A percentile compares a stretch with the other conserved stretches of the same genome.
Conservation (phyloP, 148 eudicot genomes). For the Silene latifolia region DNA sequence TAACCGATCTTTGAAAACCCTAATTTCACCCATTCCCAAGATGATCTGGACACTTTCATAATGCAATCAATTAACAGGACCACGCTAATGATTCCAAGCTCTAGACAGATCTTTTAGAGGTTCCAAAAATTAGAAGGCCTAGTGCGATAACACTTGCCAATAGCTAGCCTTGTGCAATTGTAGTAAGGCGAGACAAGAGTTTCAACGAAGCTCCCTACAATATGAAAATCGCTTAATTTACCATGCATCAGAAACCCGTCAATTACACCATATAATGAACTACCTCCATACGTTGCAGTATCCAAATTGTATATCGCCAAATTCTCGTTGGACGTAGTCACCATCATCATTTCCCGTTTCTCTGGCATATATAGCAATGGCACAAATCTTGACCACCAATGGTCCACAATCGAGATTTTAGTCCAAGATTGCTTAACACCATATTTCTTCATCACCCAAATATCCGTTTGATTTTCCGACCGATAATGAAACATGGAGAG, state of each 20-base stretch:
- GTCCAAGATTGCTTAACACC: slow-evolving; percentile 9
- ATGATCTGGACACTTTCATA: no score
- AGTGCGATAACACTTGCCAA: no score
- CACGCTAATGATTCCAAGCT: no score
- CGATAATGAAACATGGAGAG: neutral
- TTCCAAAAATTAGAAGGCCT: no score
- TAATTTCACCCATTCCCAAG: slow-evolving; percentile 26
- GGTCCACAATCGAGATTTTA: neutral
- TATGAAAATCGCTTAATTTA: neutral
- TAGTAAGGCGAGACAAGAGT: slow-evolving; percentile 14
- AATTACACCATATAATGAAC: neutral
- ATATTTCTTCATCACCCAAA: slow-evolving; percentile 19
- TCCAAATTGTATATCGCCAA: slow-evolving; percentile 1
- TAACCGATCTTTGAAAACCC: slow-evolving; percentile 17
- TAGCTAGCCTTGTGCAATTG: neutral
- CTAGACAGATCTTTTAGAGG: no score
- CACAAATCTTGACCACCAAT: neutral
- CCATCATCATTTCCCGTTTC: slow-evolving; percentile 2
- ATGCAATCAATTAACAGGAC: no score
- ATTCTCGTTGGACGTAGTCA: neutral
- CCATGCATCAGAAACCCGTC: no score
- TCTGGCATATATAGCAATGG: neutral
- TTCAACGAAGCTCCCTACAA: neutral
- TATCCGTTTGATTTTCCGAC: neutral
- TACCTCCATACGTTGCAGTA: neutral